Base-by-base conservation (phyloP, 2,329 filamentous ascomycete genomes). In the Pseudogymnoascus sp. region DNA sequence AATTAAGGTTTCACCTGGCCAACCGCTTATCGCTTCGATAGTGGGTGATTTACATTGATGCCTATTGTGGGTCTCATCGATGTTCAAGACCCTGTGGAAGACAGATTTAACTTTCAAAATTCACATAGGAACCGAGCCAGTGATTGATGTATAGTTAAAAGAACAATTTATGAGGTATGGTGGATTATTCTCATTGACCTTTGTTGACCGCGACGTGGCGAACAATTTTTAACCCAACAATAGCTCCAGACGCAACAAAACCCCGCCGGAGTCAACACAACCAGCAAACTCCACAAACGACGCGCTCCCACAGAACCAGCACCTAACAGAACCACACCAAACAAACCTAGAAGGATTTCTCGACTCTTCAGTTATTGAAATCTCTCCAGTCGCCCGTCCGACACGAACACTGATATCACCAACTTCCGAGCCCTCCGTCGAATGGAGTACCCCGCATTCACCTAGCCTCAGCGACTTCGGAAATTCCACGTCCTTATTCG, bases 401-500 rank as follows among this genome's bases (percentile, higher is more conserved):
- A 28, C 12, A 50, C 43, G 7, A 50, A 50, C 7, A 3, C 22
- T 56, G 14, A 33, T 56, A 56, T 56, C 46, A 56, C 46, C 26
- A 19, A 31, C 26, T 12, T 31, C 46, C 26, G 46, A 56, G 10
- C 10, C 46, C n/a, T 56, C 46, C 12, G n/a, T 33, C 41, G 61
- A 61, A 33, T 60, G 62, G 66, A 65, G 65, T 46, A 37, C 62
- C 61, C 50, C 60, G 61, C 59, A 60, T 38, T 60, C 59, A 10
- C 31, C 59, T 40, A 60, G 59, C 33, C 63, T 72, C 33, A 70
- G 71, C 63, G 66, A 71, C 2, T 59, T 73, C 53, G 71, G 72
- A n/a, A 67, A 73, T 59, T 71, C 70, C n/a, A 73, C 69, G 59
- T 71, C 70, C 7, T 63, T 73, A 28, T 72, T 73, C 63, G 59